Evolutionary conservation across 2,329 filamentous ascomycete genomes (phyloP).

Genomic region (Bipolaris gigantea): DNA sequence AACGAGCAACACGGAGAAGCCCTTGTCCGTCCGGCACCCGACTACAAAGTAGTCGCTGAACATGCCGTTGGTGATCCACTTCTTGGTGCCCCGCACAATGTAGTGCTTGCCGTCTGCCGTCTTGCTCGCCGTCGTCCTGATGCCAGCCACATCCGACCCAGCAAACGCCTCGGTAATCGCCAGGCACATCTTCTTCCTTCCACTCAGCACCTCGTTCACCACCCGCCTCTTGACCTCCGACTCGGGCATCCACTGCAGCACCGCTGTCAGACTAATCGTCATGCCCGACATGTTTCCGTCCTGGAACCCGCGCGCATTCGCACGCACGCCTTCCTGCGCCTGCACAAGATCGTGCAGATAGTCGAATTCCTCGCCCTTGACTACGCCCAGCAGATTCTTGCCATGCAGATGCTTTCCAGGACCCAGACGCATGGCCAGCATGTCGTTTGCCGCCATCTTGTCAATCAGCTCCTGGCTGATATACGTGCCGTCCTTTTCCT

Average conservation of each 20-base stretch:
- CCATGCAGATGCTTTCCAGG: constrained; percentile 81
- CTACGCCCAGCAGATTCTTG: constrained; percentile 67
- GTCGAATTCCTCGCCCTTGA: constrained; percentile 78
- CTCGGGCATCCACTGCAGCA: constrained; percentile 76
- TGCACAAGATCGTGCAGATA: constrained; percentile 84
- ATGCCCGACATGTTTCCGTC: constrained; percentile 88
- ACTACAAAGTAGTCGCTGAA: constrained; percentile 84
- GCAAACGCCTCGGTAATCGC: constrained; percentile 90
- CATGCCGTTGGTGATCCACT: constrained; percentile 84
- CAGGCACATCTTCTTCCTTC: constrained; percentile 85
- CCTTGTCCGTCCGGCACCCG: constrained; percentile 76
- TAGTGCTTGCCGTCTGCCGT: constrained; percentile 54
- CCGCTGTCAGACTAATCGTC: constrained; percentile 78
- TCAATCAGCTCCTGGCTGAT: constrained; percentile 74
- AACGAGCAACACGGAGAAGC: constrained; percentile 76
- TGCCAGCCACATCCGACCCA: constrained; percentile 76
- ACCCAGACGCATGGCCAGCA: constrained; percentile 80
- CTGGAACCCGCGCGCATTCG: constrained; percentile 77
- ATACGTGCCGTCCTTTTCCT: constrained; percentile 72
- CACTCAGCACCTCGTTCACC: constrained; percentile 71
- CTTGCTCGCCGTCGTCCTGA: constrained; percentile 70
- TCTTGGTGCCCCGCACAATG: constrained; percentile 70
- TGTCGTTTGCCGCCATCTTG: constrained; percentile 71
- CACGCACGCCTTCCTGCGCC: constrained; percentile 70
- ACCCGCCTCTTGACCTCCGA: constrained; percentile 66